Percentiles rank a stretch among this genome's conserved stretches.
phyloP scores from a whole-genome alignment of 805 yeast genomes.

The Candida coleopterorum region DNA sequence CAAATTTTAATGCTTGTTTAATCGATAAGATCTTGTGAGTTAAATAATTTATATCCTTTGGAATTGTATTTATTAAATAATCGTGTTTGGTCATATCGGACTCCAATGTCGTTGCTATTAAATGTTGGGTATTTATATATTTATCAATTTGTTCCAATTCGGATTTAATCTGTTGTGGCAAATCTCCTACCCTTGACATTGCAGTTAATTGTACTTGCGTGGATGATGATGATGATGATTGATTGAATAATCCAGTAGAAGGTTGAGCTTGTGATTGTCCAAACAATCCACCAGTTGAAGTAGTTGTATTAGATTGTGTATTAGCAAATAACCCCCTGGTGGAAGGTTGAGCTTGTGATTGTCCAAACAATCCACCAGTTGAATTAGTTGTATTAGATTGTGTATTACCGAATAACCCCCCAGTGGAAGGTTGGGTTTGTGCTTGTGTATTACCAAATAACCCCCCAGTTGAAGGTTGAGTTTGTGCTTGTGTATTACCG shows the following conservation, averaged over 20 bases:
- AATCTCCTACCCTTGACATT: slow-evolving; percentile 69
- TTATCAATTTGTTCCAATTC: slow-evolving; percentile 68
- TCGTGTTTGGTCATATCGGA: slow-evolving; percentile 59
- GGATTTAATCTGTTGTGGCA: slow-evolving; percentile 64
- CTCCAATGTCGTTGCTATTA: slow-evolving; percentile 63
- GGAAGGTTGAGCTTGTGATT: slow-evolving; percentile 7
- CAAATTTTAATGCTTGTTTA: slow-evolving; percentile 56
- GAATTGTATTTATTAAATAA: slow-evolving; percentile 62
- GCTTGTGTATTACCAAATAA: too few species aligned
- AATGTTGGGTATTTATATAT: slow-evolving; percentile 69
- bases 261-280: slow-evolving; percentile 12
- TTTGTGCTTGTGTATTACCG: not conserved
- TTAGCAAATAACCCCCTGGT: slow-evolving; percentile 17
- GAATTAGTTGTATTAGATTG: slow-evolving; percentile 8
- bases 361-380: not conserved
- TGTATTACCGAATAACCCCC: slow-evolving; percentile 18
- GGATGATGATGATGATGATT: slow-evolving; percentile 3
- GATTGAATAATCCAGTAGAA: slow-evolving; percentile 1
- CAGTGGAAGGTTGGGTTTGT: slow-evolving; percentile 7
- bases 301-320: slow-evolving; percentile 11
- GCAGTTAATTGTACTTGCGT: slow-evolving; percentile 50
- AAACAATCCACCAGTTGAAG: slow-evolving; percentile 19
- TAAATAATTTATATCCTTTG: slow-evolving; percentile 64
- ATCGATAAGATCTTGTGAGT: slow-evolving; percentile 58
- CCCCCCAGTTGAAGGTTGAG: too few species aligned